Evolutionary conservation across 805 yeast genomes (phyloP).

Genomic region (Wickerhamiella vanderwaltii): DNA sequence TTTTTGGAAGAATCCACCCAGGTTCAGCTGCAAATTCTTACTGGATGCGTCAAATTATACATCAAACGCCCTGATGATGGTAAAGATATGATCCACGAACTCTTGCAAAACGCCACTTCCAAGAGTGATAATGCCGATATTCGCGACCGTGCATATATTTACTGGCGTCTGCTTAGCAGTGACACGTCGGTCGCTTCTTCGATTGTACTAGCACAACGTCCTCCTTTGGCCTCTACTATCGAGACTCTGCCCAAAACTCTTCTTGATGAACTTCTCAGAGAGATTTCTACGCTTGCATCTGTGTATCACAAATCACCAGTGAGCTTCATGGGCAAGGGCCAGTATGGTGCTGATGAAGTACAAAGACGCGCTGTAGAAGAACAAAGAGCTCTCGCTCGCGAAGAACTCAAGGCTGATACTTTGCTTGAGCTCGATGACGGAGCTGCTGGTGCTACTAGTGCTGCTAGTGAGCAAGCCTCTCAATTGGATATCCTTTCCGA

Average conservation of each 20-base stretch:
- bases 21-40: constrained; percentile 64
- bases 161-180: constrained; percentile 74
- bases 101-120: constrained; percentile 62
- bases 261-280: constrained; percentile 55
- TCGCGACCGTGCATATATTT: constrained; percentile 74
- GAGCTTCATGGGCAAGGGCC: constrained; percentile 40
- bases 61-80: constrained; percentile 45
- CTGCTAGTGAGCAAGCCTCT: constrained; percentile 27
- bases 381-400: constrained; percentile 60
- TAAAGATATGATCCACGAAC: constrained; percentile 63
- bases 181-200: constrained; percentile 64
- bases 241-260: constrained; percentile 58
- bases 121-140: constrained; percentile 74
- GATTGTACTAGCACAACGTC: constrained; percentile 50
- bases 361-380: constrained; percentile 54
- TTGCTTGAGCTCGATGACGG: constrained; percentile 69
- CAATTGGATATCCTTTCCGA: constrained; percentile 20
- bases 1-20: constrained; percentile 60
- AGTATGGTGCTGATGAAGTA: constrained; percentile 32
- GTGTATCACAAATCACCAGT: constrained; percentile 78
- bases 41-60: constrained; percentile 69
- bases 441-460: no score
- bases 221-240: constrained; percentile 60
- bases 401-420: constrained; percentile 43
- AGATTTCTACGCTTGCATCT: constrained; percentile 74